A percentile compares a stretch with the other conserved stretches of the same genome.
Evolutionary conservation across 768 basidiomycete genomes (phyloP).

Genomic region (Phaffia australis): DNA sequence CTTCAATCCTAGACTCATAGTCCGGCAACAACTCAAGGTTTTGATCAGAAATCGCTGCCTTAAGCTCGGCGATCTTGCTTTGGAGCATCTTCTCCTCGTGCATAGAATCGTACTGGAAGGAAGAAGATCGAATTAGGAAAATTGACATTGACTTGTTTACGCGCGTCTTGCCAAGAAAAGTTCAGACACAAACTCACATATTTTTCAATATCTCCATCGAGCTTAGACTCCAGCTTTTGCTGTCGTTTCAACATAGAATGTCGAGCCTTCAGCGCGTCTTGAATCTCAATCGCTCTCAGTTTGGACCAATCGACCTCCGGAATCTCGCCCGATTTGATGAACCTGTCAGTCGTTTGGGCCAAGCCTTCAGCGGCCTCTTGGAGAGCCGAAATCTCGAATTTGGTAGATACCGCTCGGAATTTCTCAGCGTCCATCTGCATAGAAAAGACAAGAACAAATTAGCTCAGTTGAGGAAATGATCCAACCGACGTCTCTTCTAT

Average conservation of each 20-base stretch:
- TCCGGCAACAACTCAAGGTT: constrained; percentile 94
- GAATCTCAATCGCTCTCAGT: constrained; percentile 77
- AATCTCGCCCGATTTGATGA: constrained; percentile 40
- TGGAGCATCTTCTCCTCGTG: constrained; percentile 68
- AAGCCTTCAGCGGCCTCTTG: constrained; percentile 49
- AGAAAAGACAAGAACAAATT: neutral
- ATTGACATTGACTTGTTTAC: neutral
- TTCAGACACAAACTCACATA: constrained; percentile 50
- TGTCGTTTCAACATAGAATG: constrained; percentile 46
- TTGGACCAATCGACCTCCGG: constrained; percentile 78
- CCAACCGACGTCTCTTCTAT: too few relatives aligned
- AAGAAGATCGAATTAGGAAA: neutral
- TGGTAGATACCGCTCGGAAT: constrained; percentile 52
- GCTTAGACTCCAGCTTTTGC: constrained; percentile 43
- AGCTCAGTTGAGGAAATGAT: neutral
- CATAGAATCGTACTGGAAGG: constrained; percentile 55
- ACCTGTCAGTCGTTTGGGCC: constrained; percentile 48
- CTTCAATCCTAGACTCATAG: constrained; percentile 85
- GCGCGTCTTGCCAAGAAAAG: neutral
- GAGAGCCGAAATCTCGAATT: constrained; percentile 54
- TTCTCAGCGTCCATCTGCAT: constrained; percentile 19
- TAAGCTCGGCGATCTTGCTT: constrained; percentile 63
- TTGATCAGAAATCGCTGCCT: constrained; percentile 82
- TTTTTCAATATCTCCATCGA: constrained; percentile 57
- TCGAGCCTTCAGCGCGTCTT: constrained; percentile 61